Evolutionary conservation across 257 asterid genomes (phyloP), one percentile per base, ranked within the genome.

Genomic region (Salvia miltiorrhiza): DNA sequence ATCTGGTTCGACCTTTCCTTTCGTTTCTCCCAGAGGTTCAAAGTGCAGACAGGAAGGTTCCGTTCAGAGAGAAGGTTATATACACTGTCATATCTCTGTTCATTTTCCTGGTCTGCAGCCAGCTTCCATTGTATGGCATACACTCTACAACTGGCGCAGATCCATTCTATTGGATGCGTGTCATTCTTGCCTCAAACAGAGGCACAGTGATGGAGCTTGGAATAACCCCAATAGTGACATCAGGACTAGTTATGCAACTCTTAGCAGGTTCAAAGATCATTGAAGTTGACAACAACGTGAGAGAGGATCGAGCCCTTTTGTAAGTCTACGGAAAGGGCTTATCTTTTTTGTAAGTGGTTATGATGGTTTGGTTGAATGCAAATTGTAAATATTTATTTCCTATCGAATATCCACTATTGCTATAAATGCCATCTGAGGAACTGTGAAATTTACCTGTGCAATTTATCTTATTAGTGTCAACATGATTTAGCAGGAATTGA

Each of bases 101-200:
- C 84, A 85, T 89, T 69, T 89, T 89, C 76, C 78, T 89, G 72
- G 96, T 89, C 57, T 89, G 96, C 76, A 87, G 95, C 79, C 96
- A 89, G 86, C 86, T 89, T 35, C 96, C 96, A 3, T 26, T 89
- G 66, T 89, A 89, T 83, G 96, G 96, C 50, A 89, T 89, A 73
- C 96, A 89, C 86, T 89, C 96, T 13, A 89, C 96, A 56, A 89
- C 96, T 0, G 96, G 96, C 11, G 96, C 95, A 9, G 96, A 89
- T 77, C 96, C 96, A 11, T 89, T 89, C 76, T 89, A 89, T 63
- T 89, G 96, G 96, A 89, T 89, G 96, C 96, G 96, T 69, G 96
- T 83, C 48, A 89, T 89, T 80, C 96, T 89, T 40, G 96, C 96
- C 74, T 89, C 96, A 23, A 89, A 84, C 77, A 84, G 96, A 63